These are phyloP conservation scores for Cyclospora cayetanensis DNA, from an alignment of 169 alveolate genomes.

Conservation along the genomic window DNA sequence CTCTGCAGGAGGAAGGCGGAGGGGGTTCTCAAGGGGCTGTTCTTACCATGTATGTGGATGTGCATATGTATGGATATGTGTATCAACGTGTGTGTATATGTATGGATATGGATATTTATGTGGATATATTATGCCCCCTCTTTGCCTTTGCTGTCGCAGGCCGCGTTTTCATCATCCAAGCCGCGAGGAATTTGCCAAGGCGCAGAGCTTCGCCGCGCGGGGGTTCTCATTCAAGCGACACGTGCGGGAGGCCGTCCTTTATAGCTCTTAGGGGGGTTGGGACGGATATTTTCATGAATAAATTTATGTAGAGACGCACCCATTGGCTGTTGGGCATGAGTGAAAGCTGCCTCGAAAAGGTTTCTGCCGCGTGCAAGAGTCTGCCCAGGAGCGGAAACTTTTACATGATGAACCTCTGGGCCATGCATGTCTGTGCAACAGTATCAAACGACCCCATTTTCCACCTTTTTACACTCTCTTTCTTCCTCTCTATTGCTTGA, in stretches of 20 bases:
- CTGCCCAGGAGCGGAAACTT: too few relatives aligned
- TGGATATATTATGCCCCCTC: neutral
- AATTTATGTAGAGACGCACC: neutral
- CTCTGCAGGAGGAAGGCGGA: neutral
- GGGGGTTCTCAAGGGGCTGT: neutral
- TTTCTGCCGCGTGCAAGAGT: too few relatives aligned
- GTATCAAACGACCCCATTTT: too few relatives aligned
- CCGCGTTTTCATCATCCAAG: slow-evolving; percentile 69
- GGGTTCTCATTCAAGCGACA: neutral
- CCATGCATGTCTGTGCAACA: too few relatives aligned
- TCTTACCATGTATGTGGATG: neutral
- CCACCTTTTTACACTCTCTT: neutral
- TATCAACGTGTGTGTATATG: too few relatives aligned
- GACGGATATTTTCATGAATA: neutral
- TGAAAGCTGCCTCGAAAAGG: too few relatives aligned
- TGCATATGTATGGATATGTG: neutral
- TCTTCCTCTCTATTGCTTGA: neutral
- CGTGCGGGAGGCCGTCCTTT: too few relatives aligned
- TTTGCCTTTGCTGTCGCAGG: neutral
- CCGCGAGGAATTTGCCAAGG: slow-evolving; percentile 53
- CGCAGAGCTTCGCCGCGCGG: slow-evolving; percentile 20
- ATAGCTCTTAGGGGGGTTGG: too few relatives aligned
- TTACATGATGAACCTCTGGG: too few relatives aligned
- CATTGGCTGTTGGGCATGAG: neutral
- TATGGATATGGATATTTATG: neutral